Evolutionary conservation across 2,329 filamentous ascomycete genomes (phyloP).

Genomic region (Thielaviopsis ethacetica): DNA sequence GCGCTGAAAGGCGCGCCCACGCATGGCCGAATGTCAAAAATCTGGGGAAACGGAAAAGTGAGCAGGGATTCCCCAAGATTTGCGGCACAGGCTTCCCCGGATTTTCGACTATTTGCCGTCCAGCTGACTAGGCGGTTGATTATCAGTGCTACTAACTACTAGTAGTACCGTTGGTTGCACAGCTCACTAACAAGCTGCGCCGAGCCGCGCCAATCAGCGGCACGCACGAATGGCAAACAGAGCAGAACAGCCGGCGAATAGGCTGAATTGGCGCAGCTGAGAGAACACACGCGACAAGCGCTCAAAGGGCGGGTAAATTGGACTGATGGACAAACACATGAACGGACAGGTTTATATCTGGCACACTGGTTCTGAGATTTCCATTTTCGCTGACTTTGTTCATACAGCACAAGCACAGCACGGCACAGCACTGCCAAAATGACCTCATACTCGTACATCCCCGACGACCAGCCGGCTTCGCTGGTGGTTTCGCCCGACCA

Average conservation of each 20-base stretch:
- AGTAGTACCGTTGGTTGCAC: too few relatives aligned
- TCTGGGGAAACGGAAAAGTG: background rate
- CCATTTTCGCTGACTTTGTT: too few relatives aligned
- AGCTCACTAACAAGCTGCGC: too few relatives aligned
- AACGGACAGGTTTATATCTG: background rate
- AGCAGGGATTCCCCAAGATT: slow-evolving; percentile 6
- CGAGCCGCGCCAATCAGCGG: background rate
- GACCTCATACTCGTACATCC: slow-evolving; percentile 57
- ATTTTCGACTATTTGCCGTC: too few relatives aligned
- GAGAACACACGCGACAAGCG: background rate
- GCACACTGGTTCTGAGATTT: too few relatives aligned
- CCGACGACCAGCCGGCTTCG: slow-evolving; percentile 40
- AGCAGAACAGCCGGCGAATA: background rate
- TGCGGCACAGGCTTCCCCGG: too few relatives aligned
- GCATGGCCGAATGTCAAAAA: background rate
- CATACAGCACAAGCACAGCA: too few relatives aligned
- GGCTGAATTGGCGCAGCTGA: background rate
- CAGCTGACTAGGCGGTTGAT: too few relatives aligned
- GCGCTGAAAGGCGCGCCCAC: too few relatives aligned
- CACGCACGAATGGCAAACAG: too few relatives aligned
- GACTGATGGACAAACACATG: background rate
- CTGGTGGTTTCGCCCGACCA: slow-evolving; percentile 49
- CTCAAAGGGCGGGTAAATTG: background rate
- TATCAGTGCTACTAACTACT: too few relatives aligned
- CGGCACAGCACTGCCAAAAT: background rate